These are phyloP conservation scores for Brassica cretica DNA, from an alignment of 345 rosid species.

Conservation along the genomic window DNA sequence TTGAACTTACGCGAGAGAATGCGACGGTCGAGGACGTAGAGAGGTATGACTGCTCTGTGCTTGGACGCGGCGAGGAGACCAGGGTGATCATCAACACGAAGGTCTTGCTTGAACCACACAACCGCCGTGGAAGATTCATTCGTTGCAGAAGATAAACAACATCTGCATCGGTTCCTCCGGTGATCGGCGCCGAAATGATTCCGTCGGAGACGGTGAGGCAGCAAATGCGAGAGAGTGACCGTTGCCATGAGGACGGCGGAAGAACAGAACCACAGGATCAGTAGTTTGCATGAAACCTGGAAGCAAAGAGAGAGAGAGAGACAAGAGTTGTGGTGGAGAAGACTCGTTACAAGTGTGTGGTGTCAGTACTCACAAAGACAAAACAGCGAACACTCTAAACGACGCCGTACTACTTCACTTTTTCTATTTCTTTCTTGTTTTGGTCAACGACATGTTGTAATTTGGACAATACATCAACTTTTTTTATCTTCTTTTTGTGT, in stretches of 20 bases:
- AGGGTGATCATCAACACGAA: constrained; percentile 83
- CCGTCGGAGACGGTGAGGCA: constrained; percentile 24
- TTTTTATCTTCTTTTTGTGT: not conserved
- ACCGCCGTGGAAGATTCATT: constrained; percentile 50
- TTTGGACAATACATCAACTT: not conserved
- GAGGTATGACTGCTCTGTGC: constrained; percentile 50
- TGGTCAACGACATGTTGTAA: not conserved
- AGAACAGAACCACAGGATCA: not conserved
- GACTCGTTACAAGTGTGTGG: constrained; percentile 33
- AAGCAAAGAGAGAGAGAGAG: not conserved
- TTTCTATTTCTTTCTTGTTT: not conserved
- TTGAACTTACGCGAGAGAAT: constrained; percentile 61
- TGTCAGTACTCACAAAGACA: not conserved
- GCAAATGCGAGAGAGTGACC: constrained; percentile 44
- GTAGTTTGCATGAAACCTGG: constrained; percentile 41
- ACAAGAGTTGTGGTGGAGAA: constrained; percentile 50
- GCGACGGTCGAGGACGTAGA: constrained; percentile 80
- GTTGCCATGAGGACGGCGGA: constrained; percentile 45
- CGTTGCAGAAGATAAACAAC: constrained; percentile 29
- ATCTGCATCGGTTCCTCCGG: constrained; percentile 16
- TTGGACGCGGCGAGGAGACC: constrained; percentile 63
- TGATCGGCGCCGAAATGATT: constrained; percentile 5
- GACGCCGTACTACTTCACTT: not conserved
- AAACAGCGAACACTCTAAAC: not conserved
- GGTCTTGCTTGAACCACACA: constrained; percentile 93